A percentile compares a stretch with the other conserved stretches of the same genome.
Conservation (phyloP, 139 green algal species). For the Chlamydomonas sphaeroides region DNA sequence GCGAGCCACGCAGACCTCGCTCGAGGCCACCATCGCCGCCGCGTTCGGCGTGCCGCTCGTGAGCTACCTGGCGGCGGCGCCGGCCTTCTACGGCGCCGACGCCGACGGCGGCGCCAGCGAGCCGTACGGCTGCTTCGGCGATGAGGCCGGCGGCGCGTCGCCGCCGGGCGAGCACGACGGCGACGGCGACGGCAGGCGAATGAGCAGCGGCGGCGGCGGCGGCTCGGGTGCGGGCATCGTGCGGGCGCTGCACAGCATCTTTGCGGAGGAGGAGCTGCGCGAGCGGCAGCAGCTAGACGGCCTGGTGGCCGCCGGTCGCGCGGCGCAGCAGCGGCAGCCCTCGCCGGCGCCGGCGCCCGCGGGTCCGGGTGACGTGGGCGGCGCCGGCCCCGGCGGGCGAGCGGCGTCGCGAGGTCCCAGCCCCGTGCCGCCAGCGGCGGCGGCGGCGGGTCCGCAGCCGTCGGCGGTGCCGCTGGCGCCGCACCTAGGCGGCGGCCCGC, state of each 20-base stretch:
- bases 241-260: conserved; percentile 32
- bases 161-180: not conserved
- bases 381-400: no score
- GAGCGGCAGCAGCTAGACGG: not conserved
- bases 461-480: no score
- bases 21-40: conserved; percentile 38
- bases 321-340: not conserved
- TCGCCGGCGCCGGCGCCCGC: no score
- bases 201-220: conserved; percentile 27
- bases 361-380: no score
- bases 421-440: no score
- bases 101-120: not conserved
- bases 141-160: no score
- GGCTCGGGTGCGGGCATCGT: conserved; percentile 1
- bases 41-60: conserved; percentile 29
- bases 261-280: conserved; percentile 10
- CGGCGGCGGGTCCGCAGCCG: no score
- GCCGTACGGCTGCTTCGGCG: no score
- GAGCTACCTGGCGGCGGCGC: not conserved
- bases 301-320: not conserved
- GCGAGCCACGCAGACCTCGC: conserved; percentile 30
- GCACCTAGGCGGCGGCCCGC: no score
- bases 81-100: not conserved
- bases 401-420: no score
- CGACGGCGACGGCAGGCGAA: not conserved